Base-by-base conservation (phyloP, 148 eudicot species). In the Dysphania ambrosioides region DNA sequence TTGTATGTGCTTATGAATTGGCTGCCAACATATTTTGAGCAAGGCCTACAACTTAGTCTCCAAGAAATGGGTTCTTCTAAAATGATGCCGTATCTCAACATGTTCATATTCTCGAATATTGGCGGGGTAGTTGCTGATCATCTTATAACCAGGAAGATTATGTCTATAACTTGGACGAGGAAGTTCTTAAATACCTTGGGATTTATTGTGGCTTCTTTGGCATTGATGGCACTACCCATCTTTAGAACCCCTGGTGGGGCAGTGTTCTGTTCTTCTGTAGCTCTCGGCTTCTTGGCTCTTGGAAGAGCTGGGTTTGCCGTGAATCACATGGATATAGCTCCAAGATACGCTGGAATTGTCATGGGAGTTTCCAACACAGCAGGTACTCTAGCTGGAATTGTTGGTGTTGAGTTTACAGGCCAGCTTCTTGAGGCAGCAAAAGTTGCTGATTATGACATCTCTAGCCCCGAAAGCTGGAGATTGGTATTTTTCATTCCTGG, bases 341-440 rank as follows among this genome's bases (percentile, higher is more conserved):
- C 98, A 1, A 86, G 97, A 71, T 93, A 88, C 75, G 98, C 98
- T 51, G 98, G 98, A 21, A 93, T 93, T 49, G 93, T 93, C 16
- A 93, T 93, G 97, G 98, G 98, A 73, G 92, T 93, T 70, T 93
- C 98, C 4, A 93, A 93, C 72, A 93, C 98, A 60, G 98, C 98
- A 15, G 98, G 98, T 44, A 93, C 98, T 12, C 80, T 93, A 67
- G 98, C 98, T 72, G 98, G 98, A 26, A 87, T 93, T 49, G 87
- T 93, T 60, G 98, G 98, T 49, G 98, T 91, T 41, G 90, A 86
- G 76, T 82, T 93, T 8, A 93, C 98, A 11, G 98, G 98, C 35
- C 88, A 82, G 72, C 91, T 93, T 76, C 93, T 93, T 2, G 98
- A 93, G 79, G 98, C 98, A 81, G 94, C 98, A 71, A 91, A 85